Conservation (phyloP, 1,284 basidiomycete species). For the Hemileia vastatrix region DNA sequence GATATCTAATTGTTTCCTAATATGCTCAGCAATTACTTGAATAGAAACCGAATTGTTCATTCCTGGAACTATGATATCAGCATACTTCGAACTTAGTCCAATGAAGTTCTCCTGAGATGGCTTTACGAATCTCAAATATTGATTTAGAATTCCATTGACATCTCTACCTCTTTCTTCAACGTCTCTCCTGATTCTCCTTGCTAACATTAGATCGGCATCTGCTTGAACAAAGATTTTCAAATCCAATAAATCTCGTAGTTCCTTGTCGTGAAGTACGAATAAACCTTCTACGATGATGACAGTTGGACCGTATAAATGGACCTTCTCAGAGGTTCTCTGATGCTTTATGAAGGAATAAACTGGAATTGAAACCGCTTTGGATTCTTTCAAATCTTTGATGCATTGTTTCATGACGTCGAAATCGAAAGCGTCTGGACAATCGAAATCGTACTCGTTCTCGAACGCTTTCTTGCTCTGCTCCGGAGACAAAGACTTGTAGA, state of each 20-base stretch:
- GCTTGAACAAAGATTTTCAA: conserved; percentile 85
- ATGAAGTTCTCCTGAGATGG: conserved; percentile 91
- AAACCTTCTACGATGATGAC: conserved; percentile 94
- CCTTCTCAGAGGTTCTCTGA: conserved; percentile 71
- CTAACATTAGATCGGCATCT: conserved; percentile 94
- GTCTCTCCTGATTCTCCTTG: conserved; percentile 78
- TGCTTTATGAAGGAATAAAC: conserved; percentile 89
- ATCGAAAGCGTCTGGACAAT: conserved; percentile 88
- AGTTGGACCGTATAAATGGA: conserved; percentile 90
- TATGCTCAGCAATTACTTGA: conserved; percentile 83
- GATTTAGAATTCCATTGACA: conserved; percentile 77
- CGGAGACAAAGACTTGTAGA: conserved; percentile 70
- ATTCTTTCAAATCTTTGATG: conserved; percentile 69
- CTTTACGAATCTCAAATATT: conserved; percentile 88
- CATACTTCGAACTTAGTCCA: conserved; percentile 70
- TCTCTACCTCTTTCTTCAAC: conserved; percentile 74
- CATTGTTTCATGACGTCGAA: conserved; percentile 81
- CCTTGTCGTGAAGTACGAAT: conserved; percentile 72
- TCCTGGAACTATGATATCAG: conserved; percentile 86
- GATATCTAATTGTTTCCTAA: conserved; percentile 70
- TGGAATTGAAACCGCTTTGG: conserved; percentile 65
- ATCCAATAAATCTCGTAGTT: conserved; percentile 72
- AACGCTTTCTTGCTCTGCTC: conserved; percentile 74
- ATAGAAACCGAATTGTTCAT: conserved; percentile 74
- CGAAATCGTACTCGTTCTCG: conserved; percentile 78